Base-by-base conservation (phyloP, 2,329 filamentous ascomycete species). In the Pseudogymnoascus sp. region DNA sequence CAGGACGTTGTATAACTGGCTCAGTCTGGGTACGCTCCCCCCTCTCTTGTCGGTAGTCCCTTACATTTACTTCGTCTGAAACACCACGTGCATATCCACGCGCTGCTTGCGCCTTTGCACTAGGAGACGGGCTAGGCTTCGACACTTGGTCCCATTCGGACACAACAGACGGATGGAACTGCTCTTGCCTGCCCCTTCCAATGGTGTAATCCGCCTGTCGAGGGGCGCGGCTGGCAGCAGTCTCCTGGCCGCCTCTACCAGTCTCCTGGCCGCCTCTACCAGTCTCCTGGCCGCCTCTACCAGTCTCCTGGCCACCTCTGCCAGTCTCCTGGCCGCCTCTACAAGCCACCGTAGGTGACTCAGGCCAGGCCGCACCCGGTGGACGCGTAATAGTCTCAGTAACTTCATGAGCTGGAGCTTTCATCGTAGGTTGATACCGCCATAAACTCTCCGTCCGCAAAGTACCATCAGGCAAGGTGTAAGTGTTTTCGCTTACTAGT, bases 111-210 rank as follows among this genome's bases (percentile, higher is more conserved):
- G 26, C 59, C 13, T 38, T 38, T 60, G n/a, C 59, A 60, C 26
- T 38, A 15, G 59, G 59, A 26, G 59, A 38, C 6, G 59, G 59
- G 13, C 38, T 29, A 23, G 59, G 59, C 59, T 60, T 40, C 7
- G 59, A 42, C 33, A 60, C 19, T 60, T 60, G 59, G 38, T 60
- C 38, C 59, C 59, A 60, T 29, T 40, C 59, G 10, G 59, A 38
- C 11, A 60, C 33, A 7, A 31, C 59, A 17, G 38, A 42, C 13
- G 59, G 33, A 15, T 38, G 59, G 19, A 38, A 26, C 33, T 38
- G 33, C 21, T 38, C 59, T n/a, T 38, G 19, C 17, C 13, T 7
- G 19, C 33, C 33, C 11, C 13, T 31, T 26, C 59, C 38, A 42
- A 60, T 60, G 19, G 59, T 60, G 21, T 60, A 42, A 17, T 40